Percentiles rank a stretch among this genome's conserved stretches.
phyloP scores from a whole-genome alignment of 202 grass and related monocot species.

The Schoenoplectus triqueter region DNA sequence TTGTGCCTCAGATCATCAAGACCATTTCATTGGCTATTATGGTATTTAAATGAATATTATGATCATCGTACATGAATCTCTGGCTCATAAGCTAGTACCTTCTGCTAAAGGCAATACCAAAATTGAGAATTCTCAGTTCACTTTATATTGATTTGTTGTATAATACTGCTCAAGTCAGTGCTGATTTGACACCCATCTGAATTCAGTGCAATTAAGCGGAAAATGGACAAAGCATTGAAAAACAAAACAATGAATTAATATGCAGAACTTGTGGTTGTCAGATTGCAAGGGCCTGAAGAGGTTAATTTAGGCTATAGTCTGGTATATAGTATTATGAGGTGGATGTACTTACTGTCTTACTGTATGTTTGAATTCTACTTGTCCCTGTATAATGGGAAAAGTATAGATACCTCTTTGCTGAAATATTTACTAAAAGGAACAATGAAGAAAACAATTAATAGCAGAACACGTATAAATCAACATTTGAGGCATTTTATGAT shows the following conservation, averaged over 20 bases:
- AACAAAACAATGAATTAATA: neutral
- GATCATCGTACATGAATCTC: neutral
- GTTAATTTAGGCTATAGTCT: neutral
- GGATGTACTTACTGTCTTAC: neutral
- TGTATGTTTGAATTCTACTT: neutral
- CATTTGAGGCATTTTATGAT: slow-evolving; percentile 15
- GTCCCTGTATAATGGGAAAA: neutral
- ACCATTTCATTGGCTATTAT: slow-evolving; percentile 51
- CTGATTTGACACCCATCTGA: neutral
- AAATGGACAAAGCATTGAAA: neutral
- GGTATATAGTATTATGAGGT: neutral
- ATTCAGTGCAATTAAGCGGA: neutral
- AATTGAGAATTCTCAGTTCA: neutral
- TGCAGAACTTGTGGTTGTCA: neutral
- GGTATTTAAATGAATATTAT: slow-evolving; percentile 38
- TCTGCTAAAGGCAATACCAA: neutral
- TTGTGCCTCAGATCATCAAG: slow-evolving; percentile 45
- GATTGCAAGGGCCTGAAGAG: neutral
- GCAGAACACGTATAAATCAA: neutral
- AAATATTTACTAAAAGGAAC: neutral
- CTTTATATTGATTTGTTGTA: slow-evolving; percentile 1
- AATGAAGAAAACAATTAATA: neutral
- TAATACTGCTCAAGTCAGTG: neutral
- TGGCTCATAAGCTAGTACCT: neutral
- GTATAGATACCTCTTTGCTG: neutral